Percentiles rank a stretch among this genome's conserved stretches.
Conservation (phyloP, 352 stramenopile genomes). For the Globisporangium spiculum region DNA sequence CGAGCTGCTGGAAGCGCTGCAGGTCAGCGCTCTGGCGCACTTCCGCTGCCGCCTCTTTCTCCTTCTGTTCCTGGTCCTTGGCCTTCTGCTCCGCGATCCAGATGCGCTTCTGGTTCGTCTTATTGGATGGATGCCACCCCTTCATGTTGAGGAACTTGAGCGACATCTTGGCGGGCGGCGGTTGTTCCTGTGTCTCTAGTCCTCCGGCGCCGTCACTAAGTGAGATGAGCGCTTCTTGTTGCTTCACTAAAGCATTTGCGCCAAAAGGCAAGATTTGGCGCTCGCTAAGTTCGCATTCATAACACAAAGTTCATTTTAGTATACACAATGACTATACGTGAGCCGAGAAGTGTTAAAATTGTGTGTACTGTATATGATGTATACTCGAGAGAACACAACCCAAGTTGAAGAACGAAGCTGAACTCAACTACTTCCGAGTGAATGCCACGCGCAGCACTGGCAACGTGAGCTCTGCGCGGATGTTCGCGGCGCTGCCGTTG, state of each 20-base stretch:
- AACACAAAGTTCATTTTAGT: no score
- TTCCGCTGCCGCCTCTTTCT: slow-evolving; percentile 64
- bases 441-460: slow-evolving; percentile 31
- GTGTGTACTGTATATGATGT: background rate
- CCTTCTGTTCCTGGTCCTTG: slow-evolving; percentile 38
- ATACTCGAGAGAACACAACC: background rate
- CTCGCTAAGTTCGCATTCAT: no score
- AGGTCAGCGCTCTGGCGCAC: slow-evolving; percentile 59
- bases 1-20: slow-evolving; percentile 55
- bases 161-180: slow-evolving; percentile 36
- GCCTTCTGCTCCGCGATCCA: slow-evolving; percentile 83
- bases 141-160: slow-evolving; percentile 85
- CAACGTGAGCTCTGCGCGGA: slow-evolving; percentile 24
- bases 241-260: no score
- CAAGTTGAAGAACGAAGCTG: background rate
- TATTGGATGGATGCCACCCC: slow-evolving; percentile 71
- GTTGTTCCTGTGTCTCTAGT: background rate
- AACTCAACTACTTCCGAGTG: slow-evolving; percentile 22
- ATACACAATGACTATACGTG: no score
- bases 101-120: slow-evolving; percentile 82
- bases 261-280: no score
- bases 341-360: no score
- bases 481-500: slow-evolving; percentile 13
- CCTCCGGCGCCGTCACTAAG: background rate
- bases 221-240: background rate